Conservation (phyloP, 495 filamentous ascomycete genomes). For the Penicillium psychrofluorescens region DNA sequence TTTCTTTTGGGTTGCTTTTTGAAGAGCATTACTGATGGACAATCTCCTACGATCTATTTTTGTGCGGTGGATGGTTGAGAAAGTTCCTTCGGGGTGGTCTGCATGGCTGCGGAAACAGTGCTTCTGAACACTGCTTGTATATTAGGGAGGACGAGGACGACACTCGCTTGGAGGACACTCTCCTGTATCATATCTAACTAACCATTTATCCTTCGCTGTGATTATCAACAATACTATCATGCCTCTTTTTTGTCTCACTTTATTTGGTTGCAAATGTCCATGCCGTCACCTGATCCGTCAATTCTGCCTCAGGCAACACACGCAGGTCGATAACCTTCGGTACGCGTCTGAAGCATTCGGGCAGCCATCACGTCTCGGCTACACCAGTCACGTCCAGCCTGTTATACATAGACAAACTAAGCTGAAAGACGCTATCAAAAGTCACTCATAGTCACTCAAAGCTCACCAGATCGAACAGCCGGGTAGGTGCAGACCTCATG, state of each 20-base stretch:
- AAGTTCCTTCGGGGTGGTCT: background rate
- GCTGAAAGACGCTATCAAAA: too few species aligned
- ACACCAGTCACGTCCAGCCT: too few species aligned
- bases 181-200: slow-evolving; percentile 17
- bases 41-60: slow-evolving; percentile 17
- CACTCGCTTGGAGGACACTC: slow-evolving; percentile 4
- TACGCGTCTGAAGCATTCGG: too few species aligned
- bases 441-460: too few species aligned
- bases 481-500: too few species aligned
- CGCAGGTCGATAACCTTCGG: too few species aligned
- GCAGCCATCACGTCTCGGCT: too few species aligned
- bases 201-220: background rate
- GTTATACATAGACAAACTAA: too few species aligned
- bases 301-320: background rate
- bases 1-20: slow-evolving; percentile 28
- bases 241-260: background rate
- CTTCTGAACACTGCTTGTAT: slow-evolving; percentile 15
- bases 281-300: background rate
- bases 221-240: too few species aligned
- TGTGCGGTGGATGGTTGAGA: background rate
- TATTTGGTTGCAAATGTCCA: background rate
- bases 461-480: too few species aligned
- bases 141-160: slow-evolving; percentile 9
- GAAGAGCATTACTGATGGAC: slow-evolving; percentile 11
- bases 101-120: background rate